Evolutionary conservation across 1,284 basidiomycete species (phyloP).

Genomic region (Waitea zeae): DNA sequence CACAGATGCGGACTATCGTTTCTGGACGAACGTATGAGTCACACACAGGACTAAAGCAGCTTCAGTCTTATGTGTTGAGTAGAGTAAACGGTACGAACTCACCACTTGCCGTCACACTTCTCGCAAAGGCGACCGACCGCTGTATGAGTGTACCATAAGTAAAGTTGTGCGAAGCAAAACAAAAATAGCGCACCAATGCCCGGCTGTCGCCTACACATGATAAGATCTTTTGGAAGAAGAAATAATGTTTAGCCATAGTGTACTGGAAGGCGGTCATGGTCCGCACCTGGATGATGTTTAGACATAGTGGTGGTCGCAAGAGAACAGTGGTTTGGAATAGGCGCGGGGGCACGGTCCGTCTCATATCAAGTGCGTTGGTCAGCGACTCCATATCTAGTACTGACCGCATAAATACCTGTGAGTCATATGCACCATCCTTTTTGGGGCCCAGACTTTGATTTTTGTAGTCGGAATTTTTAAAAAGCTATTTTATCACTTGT

Average conservation of each 20-base stretch:
- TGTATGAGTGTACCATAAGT: slow-evolving; percentile 13
- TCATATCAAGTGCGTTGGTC: too few relatives aligned
- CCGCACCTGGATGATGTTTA: slow-evolving; percentile 79
- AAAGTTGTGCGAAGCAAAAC: neutral
- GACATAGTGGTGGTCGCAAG: slow-evolving; percentile 42
- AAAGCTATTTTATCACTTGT: too few relatives aligned
- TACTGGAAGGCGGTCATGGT: slow-evolving; percentile 2
- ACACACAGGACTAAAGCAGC: slow-evolving; percentile 74
- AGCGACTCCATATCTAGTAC: too few relatives aligned
- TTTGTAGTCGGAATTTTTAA: too few relatives aligned
- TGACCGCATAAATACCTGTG: too few relatives aligned
- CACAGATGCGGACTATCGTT: slow-evolving; percentile 94
- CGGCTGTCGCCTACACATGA: slow-evolving; percentile 93
- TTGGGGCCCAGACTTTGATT: too few relatives aligned
- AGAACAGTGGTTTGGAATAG: too few relatives aligned
- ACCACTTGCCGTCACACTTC: slow-evolving; percentile 99
- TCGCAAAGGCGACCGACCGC: slow-evolving; percentile 96
- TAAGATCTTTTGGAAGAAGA: slow-evolving; percentile 67
- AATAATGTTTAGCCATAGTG: slow-evolving; percentile 1
- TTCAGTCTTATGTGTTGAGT: neutral
- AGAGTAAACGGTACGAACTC: slow-evolving; percentile 13
- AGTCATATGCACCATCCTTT: too few relatives aligned
- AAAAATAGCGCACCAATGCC: slow-evolving; percentile 61
- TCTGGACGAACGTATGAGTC: slow-evolving; percentile 98
- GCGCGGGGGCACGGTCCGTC: too few relatives aligned